Conservation (phyloP, 495 filamentous ascomycete genomes). For the Tirmania nivea region DNA sequence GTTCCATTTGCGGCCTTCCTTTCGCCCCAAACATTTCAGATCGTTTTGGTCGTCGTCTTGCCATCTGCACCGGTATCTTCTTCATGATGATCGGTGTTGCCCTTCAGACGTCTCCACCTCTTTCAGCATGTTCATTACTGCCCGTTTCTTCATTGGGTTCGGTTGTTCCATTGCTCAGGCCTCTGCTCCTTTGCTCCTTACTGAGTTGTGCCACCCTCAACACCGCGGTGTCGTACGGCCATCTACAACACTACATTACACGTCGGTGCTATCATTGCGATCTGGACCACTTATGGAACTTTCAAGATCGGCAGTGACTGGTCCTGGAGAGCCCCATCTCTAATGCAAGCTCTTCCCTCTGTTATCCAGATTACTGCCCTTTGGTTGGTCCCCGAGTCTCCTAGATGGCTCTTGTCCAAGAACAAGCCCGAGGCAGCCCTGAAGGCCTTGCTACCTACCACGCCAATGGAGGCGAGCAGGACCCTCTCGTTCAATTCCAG, state of each 20-base stretch:
- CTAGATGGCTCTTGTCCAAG: conserved; percentile 24
- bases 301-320: conserved; percentile 19
- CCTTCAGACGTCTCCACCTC: conserved; percentile 17
- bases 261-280: conserved; percentile 23
- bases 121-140: conserved; percentile 19
- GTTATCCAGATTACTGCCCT: conserved; percentile 27
- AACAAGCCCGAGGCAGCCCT: conserved; percentile 18
- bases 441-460: conserved; percentile 21
- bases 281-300: conserved; percentile 25
- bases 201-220: conserved; percentile 23
- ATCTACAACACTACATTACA: conserved; percentile 23
- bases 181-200: conserved; percentile 22
- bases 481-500: conserved; percentile 27
- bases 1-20: conserved; percentile 11
- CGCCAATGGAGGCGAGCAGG: conserved; percentile 21
- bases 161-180: conserved; percentile 19
- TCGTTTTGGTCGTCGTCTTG: conserved; percentile 7
- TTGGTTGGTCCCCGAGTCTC: conserved; percentile 28
- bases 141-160: conserved; percentile 21
- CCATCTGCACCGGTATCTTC: conserved; percentile 10
- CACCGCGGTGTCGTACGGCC: conserved; percentile 24
- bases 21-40: conserved; percentile 9
- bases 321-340: conserved; percentile 29
- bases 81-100: conserved; percentile 11
- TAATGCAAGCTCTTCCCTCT: conserved; percentile 26